phyloP scores from a whole-genome alignment of 371 early-diverging fungal species.

The Coemansia sp. region DNA sequence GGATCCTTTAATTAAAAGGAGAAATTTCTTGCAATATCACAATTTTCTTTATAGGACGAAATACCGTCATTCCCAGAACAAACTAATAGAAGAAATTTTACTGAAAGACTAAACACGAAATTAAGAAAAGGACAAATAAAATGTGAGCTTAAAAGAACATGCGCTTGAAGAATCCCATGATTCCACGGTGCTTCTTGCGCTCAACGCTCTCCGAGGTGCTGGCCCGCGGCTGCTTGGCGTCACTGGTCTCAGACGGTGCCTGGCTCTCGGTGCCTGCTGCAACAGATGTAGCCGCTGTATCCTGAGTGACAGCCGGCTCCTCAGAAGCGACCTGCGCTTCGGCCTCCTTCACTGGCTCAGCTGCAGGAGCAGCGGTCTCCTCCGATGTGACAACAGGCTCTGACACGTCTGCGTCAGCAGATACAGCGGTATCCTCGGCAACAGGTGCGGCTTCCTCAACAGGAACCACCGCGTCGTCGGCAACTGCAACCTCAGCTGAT shows the following conservation, averaged over 20 bases:
- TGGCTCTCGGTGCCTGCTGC: neutral
- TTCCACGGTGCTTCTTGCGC: constrained; percentile 46
- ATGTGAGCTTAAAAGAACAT: constrained; percentile 22
- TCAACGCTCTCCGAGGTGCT: constrained; percentile 21
- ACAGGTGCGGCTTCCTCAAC: neutral
- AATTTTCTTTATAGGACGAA: too few relatives aligned
- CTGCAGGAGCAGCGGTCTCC: neutral
- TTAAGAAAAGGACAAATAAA: neutral
- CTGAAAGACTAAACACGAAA: neutral
- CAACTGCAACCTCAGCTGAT: neutral
- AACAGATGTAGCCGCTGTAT: constrained; percentile 11
- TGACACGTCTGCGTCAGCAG: neutral
- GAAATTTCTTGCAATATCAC: neutral
- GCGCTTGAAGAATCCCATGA: constrained; percentile 44
- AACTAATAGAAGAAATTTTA: too few relatives aligned
- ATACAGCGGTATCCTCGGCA: neutral
- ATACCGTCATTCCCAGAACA: too few relatives aligned
- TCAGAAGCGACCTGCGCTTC: constrained; percentile 5
- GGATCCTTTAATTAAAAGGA: neutral
- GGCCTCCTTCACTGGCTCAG: constrained; percentile 5
- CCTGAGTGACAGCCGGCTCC: constrained; percentile 5
- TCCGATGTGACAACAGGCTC: neutral
- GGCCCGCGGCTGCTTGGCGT: constrained; percentile 18
- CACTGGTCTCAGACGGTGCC: constrained; percentile 4
- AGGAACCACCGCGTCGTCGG: neutral